Conservation (phyloP, 345 rosid species). For the rapeseed (Brassica napus) region DNA sequence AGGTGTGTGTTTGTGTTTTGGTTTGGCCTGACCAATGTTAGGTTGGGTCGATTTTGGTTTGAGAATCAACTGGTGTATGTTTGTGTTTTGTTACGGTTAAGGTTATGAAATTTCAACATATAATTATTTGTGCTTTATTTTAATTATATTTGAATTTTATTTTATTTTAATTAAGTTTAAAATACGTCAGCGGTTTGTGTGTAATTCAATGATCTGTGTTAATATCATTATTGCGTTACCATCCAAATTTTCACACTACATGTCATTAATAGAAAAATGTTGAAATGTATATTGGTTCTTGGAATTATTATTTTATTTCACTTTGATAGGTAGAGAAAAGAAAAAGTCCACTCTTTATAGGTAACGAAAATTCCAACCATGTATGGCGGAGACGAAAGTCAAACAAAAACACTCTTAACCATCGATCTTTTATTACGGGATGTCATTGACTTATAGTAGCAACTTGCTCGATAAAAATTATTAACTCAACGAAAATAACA, state of each 20-base stretch:
- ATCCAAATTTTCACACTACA: not conserved
- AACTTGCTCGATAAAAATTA: not conserved
- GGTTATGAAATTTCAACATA: not conserved
- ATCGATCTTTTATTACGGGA: constrained; percentile 1
- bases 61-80: not conserved
- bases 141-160: not conserved
- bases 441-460: constrained; percentile 29
- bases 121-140: not conserved
- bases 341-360: not conserved
- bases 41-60: not conserved
- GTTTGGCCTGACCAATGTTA: not conserved
- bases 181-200: not conserved
- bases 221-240: not conserved
- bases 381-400: not conserved
- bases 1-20: not conserved
- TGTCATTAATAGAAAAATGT: not conserved
- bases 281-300: not conserved
- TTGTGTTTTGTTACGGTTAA: not conserved
- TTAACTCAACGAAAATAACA: not conserved
- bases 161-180: not conserved
- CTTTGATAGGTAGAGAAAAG: not conserved
- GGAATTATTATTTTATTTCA: not conserved
- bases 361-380: constrained; percentile 13
- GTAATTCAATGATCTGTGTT: not conserved
- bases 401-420: constrained; percentile 18